These are phyloP conservation scores for Phoenix roebelenii DNA, from an alignment of 176 grass and related monocot genomes.

Conservation along the genomic window DNA sequence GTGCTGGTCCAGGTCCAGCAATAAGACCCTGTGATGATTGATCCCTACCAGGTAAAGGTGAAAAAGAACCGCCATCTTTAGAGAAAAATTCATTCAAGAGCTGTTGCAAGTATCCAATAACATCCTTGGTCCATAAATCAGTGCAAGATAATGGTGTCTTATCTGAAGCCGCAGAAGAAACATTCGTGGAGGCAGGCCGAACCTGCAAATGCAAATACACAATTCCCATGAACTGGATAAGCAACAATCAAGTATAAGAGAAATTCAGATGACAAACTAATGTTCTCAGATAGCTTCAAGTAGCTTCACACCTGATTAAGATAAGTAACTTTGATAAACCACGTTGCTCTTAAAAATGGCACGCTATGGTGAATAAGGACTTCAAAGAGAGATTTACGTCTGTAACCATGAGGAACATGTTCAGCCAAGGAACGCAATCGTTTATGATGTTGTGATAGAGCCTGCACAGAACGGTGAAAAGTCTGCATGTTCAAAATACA, in stretches of 20 bases:
- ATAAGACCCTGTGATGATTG: slow-evolving; percentile 55
- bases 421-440: slow-evolving; percentile 62
- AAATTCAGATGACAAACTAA: neutral
- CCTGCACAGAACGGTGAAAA: slow-evolving; percentile 27
- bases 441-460: slow-evolving; percentile 77
- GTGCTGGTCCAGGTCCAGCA: slow-evolving; percentile 35
- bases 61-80: slow-evolving; percentile 44
- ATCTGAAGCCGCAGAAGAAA: slow-evolving; percentile 56
- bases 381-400: slow-evolving; percentile 94
- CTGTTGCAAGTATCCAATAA: slow-evolving; percentile 79
- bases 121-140: slow-evolving; percentile 91
- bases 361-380: slow-evolving; percentile 80
- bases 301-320: slow-evolving; percentile 82
- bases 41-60: slow-evolving; percentile 46
- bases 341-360: slow-evolving; percentile 87
- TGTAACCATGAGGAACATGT: slow-evolving; percentile 94
- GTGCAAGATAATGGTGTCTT: slow-evolving; percentile 50
- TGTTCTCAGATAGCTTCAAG: slow-evolving; percentile 3
- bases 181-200: slow-evolving; percentile 38
- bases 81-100: slow-evolving; percentile 82
- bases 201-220: slow-evolving; percentile 40
- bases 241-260: too few relatives aligned
- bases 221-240: slow-evolving; percentile 10
- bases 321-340: slow-evolving; percentile 99
- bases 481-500: too few relatives aligned